Evolutionary conservation across 176 grass and related monocot species (phyloP).

Genomic region (Cocos nucifera): DNA sequence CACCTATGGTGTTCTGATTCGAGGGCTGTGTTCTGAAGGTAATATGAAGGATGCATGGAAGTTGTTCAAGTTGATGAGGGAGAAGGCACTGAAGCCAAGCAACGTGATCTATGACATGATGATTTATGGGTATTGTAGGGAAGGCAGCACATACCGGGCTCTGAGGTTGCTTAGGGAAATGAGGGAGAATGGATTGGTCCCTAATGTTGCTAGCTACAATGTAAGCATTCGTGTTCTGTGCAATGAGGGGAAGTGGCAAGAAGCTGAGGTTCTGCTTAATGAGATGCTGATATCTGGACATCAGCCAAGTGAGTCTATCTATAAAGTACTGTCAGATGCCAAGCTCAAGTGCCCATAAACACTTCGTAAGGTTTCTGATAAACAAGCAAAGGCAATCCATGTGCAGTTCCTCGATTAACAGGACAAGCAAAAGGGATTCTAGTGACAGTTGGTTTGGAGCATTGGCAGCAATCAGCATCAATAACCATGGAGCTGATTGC

Average conservation of each 20-base stretch:
- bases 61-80: slow-evolving; percentile 39
- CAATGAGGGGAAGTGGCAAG: slow-evolving; percentile 43
- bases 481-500: too few relatives aligned
- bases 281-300: slow-evolving; percentile 50
- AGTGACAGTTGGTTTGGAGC: too few relatives aligned
- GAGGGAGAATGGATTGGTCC: slow-evolving; percentile 45
- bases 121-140: slow-evolving; percentile 58
- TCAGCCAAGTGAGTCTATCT: slow-evolving; percentile 20
- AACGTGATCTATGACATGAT: slow-evolving; percentile 56
- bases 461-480: too few relatives aligned
- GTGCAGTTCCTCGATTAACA: too few relatives aligned
- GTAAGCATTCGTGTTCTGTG: slow-evolving; percentile 48
- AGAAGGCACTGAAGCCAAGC: slow-evolving; percentile 38
- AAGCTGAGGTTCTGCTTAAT: slow-evolving; percentile 39
- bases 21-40: slow-evolving; percentile 43
- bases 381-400: too few relatives aligned
- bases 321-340: slow-evolving; percentile 34
- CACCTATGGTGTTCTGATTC: slow-evolving; percentile 41
- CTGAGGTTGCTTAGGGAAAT: slow-evolving; percentile 38
- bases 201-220: slow-evolving; percentile 56
- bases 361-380: too few relatives aligned
- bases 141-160: slow-evolving; percentile 59
- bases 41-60: slow-evolving; percentile 70
- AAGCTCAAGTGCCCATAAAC: slow-evolving; percentile 12
- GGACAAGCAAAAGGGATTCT: too few relatives aligned